Conservation (phyloP, 768 basidiomycete species). For the Agaricus blazei region DNA sequence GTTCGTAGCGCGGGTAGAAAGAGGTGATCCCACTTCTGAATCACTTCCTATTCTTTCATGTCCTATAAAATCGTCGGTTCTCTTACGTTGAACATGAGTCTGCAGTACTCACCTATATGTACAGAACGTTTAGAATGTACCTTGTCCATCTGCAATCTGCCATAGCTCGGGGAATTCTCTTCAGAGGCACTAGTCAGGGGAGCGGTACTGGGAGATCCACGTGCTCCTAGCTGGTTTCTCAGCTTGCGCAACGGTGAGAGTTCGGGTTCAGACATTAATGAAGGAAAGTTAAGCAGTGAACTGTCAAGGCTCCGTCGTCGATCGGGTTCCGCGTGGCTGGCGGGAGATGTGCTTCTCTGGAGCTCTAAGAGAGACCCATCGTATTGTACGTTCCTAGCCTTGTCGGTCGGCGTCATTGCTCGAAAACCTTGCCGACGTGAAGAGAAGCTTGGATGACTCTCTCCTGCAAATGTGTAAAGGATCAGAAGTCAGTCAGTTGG, state of each 20-base stretch:
- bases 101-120: not conserved
- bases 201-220: not conserved
- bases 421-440: no score
- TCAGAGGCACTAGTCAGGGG: conserved; percentile 5
- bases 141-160: not conserved
- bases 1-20: conserved; percentile 3
- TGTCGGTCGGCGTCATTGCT: no score
- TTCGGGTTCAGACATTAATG: conserved; percentile 5
- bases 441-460: no score
- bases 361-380: not conserved
- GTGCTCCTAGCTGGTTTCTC: conserved; percentile 3
- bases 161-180: not conserved
- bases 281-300: conserved; percentile 3
- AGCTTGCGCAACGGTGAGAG: conserved; percentile 3
- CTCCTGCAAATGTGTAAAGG: no score
- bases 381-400: no score
- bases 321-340: not conserved
- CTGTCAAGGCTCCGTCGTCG: conserved; percentile 3
- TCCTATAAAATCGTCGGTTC: not conserved
- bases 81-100: not conserved
- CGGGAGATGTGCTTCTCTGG: not conserved
- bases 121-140: not conserved
- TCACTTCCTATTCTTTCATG: conserved; percentile 2
- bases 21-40: not conserved
- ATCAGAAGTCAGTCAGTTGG: no score